Conservation (phyloP, 306 rosid species). For the Carpinus fangiana region DNA sequence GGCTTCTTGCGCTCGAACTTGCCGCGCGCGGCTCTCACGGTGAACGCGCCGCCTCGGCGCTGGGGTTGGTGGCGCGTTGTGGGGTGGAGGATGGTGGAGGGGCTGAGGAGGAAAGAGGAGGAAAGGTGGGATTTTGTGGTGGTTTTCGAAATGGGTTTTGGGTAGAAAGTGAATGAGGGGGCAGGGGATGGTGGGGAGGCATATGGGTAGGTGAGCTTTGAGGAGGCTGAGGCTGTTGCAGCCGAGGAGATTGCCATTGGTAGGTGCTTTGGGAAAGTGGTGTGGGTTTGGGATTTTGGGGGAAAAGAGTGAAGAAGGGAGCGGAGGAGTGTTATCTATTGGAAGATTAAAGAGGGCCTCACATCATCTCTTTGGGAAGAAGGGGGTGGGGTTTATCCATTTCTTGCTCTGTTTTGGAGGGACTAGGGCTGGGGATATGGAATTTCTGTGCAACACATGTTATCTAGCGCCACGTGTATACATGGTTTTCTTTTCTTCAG, state of each 20-base stretch:
- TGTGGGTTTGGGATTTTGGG: neutral
- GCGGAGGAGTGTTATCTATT: slow-evolving; percentile 35
- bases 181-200: slow-evolving; percentile 28
- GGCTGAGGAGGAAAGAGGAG: slow-evolving; percentile 63
- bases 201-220: slow-evolving; percentile 45
- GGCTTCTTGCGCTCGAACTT: slow-evolving; percentile 90
- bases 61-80: slow-evolving; percentile 24
- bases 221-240: slow-evolving; percentile 41
- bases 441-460: slow-evolving; percentile 21
- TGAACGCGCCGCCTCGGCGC: slow-evolving; percentile 45
- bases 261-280: neutral
- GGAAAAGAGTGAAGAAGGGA: neutral
- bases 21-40: slow-evolving; percentile 76
- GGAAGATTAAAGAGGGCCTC: slow-evolving; percentile 45
- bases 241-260: slow-evolving; percentile 59
- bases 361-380: neutral
- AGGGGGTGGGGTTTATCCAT: slow-evolving; percentile 37
- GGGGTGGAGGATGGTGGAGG: slow-evolving; percentile 57
- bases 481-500: too few relatives aligned
- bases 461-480: slow-evolving; percentile 21
- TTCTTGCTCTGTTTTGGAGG: slow-evolving; percentile 31
- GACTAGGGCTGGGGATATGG: slow-evolving; percentile 4
- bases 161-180: slow-evolving; percentile 21
- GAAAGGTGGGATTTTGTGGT: slow-evolving; percentile 42
- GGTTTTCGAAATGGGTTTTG: slow-evolving; percentile 37